Base-by-base conservation (phyloP, 2,329 filamentous ascomycete species). In the Colletotrichum paranaense region DNA sequence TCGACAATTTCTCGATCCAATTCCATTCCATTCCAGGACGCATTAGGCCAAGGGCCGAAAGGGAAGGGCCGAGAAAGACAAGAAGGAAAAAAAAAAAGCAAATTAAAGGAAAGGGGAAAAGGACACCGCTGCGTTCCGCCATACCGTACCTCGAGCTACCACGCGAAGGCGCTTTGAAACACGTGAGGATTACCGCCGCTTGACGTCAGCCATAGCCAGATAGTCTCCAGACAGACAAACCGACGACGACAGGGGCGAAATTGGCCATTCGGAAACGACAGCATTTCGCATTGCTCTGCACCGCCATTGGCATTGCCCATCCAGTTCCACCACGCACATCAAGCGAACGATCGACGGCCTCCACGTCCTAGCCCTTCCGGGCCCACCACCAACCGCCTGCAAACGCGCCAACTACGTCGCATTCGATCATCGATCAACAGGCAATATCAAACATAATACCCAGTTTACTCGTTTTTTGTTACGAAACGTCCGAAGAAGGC, bases 101-200 rank as follows among this genome's bases (percentile, higher is more conserved):
- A 55, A 52, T 52, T n/a, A 68, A 62, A 42, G 32, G 52, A 19
- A 62, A 52, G 57, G n/a, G 16, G n/a, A 12, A 62, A 62, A 38
- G 8, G 42, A 49, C 42, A 49, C 42, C 42, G 8, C 42, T 49
- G 42, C 11, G 19, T 49, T 11, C 42, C 42, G 42, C 24, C 46
- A 32, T 57, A 57, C 52, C 46, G 46, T 57, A 57, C 52, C 35
- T 64, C 11, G 49, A 65, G 22, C 32, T 57, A 53, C 66, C 58
- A 35, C 66, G 42, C 65, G 42, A 64, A 56, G 62, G 62, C 62
- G 58, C 59, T 69, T 59, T 72, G 66, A 72, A 72, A 72, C 69
- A 64, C 66, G 38, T 49, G 58, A 64, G 58, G 53, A 69, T 64
- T 69, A 42, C 65, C 16, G 38, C 30, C 28, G 30, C 58, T 68